phyloP scores from a whole-genome alignment of 768 basidiomycete genomes.

The Trametes punicea region DNA sequence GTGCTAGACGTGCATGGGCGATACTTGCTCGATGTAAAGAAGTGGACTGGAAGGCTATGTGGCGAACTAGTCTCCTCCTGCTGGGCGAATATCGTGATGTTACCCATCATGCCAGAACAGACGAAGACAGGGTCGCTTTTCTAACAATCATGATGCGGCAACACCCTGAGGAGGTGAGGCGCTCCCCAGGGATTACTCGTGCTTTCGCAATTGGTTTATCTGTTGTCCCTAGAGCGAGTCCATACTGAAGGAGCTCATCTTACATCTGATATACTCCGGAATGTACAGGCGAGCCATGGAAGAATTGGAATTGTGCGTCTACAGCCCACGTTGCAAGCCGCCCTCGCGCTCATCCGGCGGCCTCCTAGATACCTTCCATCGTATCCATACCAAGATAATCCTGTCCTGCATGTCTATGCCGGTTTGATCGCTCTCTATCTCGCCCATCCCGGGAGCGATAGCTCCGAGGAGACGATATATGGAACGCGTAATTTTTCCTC shows the following conservation, averaged over 20 bases:
- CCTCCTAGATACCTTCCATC: conserved; percentile 73
- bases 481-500: not conserved
- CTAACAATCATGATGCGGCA: conserved; percentile 71
- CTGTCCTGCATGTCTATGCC: conserved; percentile 77
- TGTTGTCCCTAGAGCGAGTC: conserved; percentile 53
- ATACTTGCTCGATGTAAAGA: conserved; percentile 77
- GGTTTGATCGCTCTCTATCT: conserved; percentile 68
- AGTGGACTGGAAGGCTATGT: conserved; percentile 68
- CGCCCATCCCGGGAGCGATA: conserved; percentile 38
- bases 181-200: not conserved
- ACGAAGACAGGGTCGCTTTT: conserved; percentile 49
- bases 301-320: conserved; percentile 76
- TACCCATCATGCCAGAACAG: conserved; percentile 27
- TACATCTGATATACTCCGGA: conserved; percentile 57
- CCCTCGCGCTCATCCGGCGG: conserved; percentile 1
- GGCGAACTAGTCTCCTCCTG: conserved; percentile 64
- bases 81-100: conserved; percentile 34
- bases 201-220: not conserved
- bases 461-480: conserved; percentile 6
- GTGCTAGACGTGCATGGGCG: conserved; percentile 69
- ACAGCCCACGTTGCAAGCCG: not conserved
- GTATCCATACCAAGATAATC: conserved; percentile 83
- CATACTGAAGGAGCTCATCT: conserved; percentile 72
- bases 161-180: conserved; percentile 58
- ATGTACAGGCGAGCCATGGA: conserved; percentile 71